Conservation (phyloP, 1,139 yeast genomes). For the Taiozyma sp. region DNA sequence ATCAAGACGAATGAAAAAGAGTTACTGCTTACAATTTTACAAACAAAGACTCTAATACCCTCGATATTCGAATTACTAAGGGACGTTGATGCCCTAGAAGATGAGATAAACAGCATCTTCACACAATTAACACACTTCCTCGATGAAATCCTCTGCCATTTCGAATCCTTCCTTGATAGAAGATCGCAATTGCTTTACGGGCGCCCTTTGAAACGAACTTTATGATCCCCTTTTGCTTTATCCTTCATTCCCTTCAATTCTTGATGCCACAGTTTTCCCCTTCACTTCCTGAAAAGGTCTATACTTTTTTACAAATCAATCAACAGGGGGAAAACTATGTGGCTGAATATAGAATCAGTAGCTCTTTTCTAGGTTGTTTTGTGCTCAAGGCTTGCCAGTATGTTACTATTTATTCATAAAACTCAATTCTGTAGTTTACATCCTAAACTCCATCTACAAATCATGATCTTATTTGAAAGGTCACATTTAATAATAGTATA, state of each 20-base stretch:
- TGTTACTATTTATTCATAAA: no score
- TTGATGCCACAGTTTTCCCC: neutral
- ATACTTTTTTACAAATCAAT: neutral
- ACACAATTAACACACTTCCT: conserved; percentile 6
- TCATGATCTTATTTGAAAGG: no score
- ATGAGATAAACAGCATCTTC: conserved; percentile 9
- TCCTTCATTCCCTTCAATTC: neutral
- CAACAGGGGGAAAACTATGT: neutral
- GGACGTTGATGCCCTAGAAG: conserved; percentile 10
- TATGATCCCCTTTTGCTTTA: neutral
- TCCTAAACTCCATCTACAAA: no score
- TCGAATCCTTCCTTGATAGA: neutral
- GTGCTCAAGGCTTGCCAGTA: no score
- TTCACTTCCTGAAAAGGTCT: neutral
- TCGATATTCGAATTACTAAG: conserved; percentile 8
- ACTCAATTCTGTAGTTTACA: no score
- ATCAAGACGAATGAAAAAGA: conserved; percentile 9
- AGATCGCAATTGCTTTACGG: neutral
- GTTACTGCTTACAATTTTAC: conserved; percentile 4
- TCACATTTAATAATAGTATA: neutral
- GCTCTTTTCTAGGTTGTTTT: no score
- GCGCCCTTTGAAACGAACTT: neutral
- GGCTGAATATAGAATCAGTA: no score
- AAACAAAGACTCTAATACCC: conserved; percentile 4
- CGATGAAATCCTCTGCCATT: conserved; percentile 3